These are phyloP conservation scores for Eragrostis nindensis DNA, from an alignment of 176 grass and related monocot species.

Conservation along the genomic window DNA sequence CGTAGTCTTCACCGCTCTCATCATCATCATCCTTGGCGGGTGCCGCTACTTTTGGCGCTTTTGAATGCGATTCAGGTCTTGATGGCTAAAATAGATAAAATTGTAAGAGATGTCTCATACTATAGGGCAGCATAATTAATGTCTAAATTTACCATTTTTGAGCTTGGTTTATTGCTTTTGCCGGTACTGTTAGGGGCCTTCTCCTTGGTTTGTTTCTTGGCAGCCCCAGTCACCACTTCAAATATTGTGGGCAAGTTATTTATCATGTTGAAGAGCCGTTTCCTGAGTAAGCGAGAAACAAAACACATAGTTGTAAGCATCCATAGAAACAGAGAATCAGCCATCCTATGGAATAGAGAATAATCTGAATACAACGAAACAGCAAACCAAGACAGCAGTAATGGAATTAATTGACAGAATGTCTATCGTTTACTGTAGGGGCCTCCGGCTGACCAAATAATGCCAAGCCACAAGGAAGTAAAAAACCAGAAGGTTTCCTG, in stretches of 20 bases:
- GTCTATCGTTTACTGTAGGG: no score
- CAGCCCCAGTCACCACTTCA: slow-evolving; percentile 87
- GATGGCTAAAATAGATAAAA: slow-evolving; percentile 38
- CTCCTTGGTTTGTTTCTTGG: slow-evolving; percentile 89
- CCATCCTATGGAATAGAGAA: slow-evolving; percentile 23
- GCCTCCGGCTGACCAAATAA: background rate
- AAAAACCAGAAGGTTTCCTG: background rate
- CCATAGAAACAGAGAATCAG: slow-evolving; percentile 1
- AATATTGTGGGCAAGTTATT: slow-evolving; percentile 94
- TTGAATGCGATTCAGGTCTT: slow-evolving; percentile 60
- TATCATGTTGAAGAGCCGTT: slow-evolving; percentile 92
- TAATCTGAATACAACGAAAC: slow-evolving; percentile 8
- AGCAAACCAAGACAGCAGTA: background rate
- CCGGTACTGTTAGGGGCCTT: slow-evolving; percentile 71
- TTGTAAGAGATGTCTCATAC: slow-evolving; percentile 11
- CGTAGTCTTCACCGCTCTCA: slow-evolving; percentile 66
- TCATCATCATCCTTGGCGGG: slow-evolving; percentile 74
- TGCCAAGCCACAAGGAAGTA: background rate
- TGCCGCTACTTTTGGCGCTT: slow-evolving; percentile 46
- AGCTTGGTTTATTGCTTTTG: slow-evolving; percentile 74
- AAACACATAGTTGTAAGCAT: background rate
- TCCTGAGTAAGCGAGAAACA: slow-evolving; percentile 46
- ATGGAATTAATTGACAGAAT: background rate
- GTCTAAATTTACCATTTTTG: slow-evolving; percentile 66
- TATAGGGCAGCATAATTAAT: slow-evolving; percentile 3